phyloP scores from a whole-genome alignment of 2,329 filamentous ascomycete genomes.

The Colletotrichum endophyticum region DNA sequence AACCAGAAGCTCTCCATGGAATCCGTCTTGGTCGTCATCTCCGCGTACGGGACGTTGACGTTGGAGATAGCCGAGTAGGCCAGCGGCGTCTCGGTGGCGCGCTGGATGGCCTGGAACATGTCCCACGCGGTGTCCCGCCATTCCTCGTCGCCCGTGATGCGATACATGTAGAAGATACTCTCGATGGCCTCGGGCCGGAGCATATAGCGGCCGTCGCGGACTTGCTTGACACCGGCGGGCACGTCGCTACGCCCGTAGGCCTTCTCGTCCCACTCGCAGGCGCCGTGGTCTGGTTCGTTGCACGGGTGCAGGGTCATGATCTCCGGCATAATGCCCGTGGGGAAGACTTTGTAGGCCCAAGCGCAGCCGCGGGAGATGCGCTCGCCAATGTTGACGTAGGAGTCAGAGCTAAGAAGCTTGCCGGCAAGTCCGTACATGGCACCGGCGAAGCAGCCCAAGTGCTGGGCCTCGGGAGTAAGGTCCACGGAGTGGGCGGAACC shows the following conservation, averaged over 20 bases:
- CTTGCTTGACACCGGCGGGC: slow-evolving; percentile 63
- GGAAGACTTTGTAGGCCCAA: slow-evolving; percentile 57
- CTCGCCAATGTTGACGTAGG: slow-evolving; percentile 51
- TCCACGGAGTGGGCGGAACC: slow-evolving; percentile 28
- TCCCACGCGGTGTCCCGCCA: slow-evolving; percentile 51
- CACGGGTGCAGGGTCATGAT: slow-evolving; percentile 43
- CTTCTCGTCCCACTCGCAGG: slow-evolving; percentile 38
- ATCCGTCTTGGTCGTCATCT: slow-evolving; percentile 19
- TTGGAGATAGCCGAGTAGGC: slow-evolving; percentile 45
- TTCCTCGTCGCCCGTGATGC: slow-evolving; percentile 49
- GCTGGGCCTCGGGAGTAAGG: slow-evolving; percentile 49
- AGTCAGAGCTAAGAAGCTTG: slow-evolving; percentile 54
- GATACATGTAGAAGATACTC: slow-evolving; percentile 57
- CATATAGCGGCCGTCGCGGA: slow-evolving; percentile 46
- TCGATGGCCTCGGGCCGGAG: slow-evolving; percentile 58
- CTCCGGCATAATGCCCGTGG: slow-evolving; percentile 61
- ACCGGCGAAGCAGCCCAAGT: slow-evolving; percentile 69
- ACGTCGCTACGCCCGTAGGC: slow-evolving; percentile 32
- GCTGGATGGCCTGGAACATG: slow-evolving; percentile 50
- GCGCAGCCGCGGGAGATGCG: slow-evolving; percentile 58
- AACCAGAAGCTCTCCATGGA: slow-evolving; percentile 66
- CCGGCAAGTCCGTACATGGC: slow-evolving; percentile 69
- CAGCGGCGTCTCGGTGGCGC: slow-evolving; percentile 45
- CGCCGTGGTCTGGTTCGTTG: slow-evolving; percentile 29
- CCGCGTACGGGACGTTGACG: slow-evolving; percentile 10